A percentile compares a stretch with the other conserved stretches of the same genome.
Conservation (phyloP, 306 rosid genomes). For the Glycine tomentella region DNA sequence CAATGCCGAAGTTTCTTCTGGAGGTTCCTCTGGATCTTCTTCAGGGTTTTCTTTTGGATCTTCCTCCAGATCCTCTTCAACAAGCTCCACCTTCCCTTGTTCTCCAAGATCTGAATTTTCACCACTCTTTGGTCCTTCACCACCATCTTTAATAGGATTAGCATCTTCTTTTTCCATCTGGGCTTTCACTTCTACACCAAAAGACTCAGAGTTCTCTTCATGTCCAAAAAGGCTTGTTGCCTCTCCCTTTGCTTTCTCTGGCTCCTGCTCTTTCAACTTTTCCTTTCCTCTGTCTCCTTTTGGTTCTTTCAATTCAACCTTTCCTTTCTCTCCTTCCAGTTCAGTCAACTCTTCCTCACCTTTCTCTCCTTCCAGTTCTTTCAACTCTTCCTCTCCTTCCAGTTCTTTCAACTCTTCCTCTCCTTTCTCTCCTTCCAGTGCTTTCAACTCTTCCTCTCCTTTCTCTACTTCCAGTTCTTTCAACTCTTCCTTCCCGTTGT, state of each 20-base stretch:
- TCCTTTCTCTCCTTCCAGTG: constrained; percentile 12
- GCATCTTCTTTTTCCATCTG: constrained; percentile 48
- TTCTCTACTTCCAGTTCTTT: background rate
- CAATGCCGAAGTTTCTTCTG: constrained; percentile 53
- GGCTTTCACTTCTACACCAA: constrained; percentile 44
- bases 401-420: constrained; percentile 29
- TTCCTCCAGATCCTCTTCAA: constrained; percentile 53
- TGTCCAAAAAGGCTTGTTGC: constrained; percentile 44
- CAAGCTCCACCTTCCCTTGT: constrained; percentile 57
- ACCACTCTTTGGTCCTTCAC: constrained; percentile 44
- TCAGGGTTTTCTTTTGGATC: constrained; percentile 55
- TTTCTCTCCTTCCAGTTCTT: background rate
- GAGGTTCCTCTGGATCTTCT: constrained; percentile 55
- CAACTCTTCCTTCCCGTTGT: constrained; percentile 28
- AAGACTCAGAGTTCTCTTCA: constrained; percentile 37
- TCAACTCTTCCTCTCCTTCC: constrained; percentile 25
- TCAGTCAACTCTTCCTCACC: constrained; percentile 42
- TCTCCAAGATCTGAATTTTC: constrained; percentile 64
- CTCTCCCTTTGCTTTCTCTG: constrained; percentile 46
- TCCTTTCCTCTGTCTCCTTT: constrained; percentile 39
- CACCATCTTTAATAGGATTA: constrained; percentile 43
- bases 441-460: constrained; percentile 21
- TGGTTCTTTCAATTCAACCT: constrained; percentile 10
- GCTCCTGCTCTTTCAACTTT: constrained; percentile 37
- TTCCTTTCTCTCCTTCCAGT: constrained; percentile 33